phyloP scores from a whole-genome alignment of 202 grass and related monocot genomes.

The Panicum hallii region DNA sequence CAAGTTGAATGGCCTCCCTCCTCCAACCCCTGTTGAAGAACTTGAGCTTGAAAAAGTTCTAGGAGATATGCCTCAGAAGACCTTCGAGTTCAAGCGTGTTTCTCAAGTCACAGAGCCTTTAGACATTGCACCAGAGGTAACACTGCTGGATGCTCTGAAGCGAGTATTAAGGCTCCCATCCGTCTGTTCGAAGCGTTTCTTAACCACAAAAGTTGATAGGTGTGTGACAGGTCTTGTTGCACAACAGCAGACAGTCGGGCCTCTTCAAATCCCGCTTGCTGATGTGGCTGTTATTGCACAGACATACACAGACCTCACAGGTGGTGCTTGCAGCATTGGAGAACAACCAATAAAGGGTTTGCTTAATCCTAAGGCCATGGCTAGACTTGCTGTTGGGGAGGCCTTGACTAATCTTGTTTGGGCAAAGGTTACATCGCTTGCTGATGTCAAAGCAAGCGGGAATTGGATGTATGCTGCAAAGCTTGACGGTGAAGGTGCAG shows the following conservation, averaged over 20 bases:
- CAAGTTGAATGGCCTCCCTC: constrained; percentile 56
- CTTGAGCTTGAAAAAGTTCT: constrained; percentile 93
- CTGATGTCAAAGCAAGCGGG: constrained; percentile 87
- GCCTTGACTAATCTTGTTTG: constrained; percentile 95
- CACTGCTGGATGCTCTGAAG: constrained; percentile 76
- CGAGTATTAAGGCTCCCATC: constrained; percentile 78
- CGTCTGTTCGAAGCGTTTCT: constrained; percentile 90
- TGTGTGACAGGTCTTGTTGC: constrained; percentile 97
- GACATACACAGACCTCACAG: constrained; percentile 77
- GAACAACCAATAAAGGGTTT: constrained; percentile 91
- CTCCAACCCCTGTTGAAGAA: constrained; percentile 69
- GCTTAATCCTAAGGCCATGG: constrained; percentile 84
- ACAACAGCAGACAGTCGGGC: constrained; percentile 87
- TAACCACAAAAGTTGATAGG: constrained; percentile 95
- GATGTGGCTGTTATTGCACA: constrained; percentile 94
- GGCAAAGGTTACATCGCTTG: constrained; percentile 80
- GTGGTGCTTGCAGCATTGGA: constrained; percentile 86
- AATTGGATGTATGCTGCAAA: constrained; percentile 99
- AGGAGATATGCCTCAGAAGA: constrained; percentile 94
- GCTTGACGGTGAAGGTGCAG: constrained; percentile 88
- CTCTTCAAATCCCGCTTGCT: constrained; percentile 87
- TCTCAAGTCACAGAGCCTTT: constrained; percentile 56
- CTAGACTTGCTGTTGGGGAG: constrained; percentile 84
- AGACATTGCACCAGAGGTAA: constrained; percentile 73
- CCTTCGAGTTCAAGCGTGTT: constrained; percentile 71